Evolutionary conservation across 2,329 filamentous ascomycete species (phyloP), one percentile per base, ranked within the genome.

Genomic region (Verticillium albo-atrum): DNA sequence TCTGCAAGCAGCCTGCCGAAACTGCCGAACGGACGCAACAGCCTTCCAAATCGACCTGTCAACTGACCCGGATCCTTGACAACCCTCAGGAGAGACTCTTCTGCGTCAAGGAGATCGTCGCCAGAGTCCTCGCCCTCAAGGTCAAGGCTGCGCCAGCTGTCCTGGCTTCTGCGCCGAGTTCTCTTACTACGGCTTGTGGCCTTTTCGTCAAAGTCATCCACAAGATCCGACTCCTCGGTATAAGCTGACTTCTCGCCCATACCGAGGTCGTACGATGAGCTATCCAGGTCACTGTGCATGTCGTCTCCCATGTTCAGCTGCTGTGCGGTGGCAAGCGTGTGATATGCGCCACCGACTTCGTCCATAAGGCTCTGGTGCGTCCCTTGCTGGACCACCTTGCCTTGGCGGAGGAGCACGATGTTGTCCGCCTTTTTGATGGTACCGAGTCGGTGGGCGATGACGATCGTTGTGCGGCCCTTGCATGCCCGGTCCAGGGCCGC

Each of bases 371-470:
- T 58, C 5, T 60, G 54, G 42, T 65, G 61, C 4, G 64, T 64
- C 14, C 57, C 70, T 56, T 71, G 66, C 58, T 79, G 78, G 60
- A 82, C 81, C 0, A 80, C 69, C 17, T 75, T 75, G 47, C 56
- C 70, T 26, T 68, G 67, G 56, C 79, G 77, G 61, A 82, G 80
- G 0, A 82, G 70, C n/a, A 80, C 64, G 2, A 74, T 68, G 15
- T 30, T 55, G 53, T 70, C 64, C 28, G 81, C 72, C 35, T 76
- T 68, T 30, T 71, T 67, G 47, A 69, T 63, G 7, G 68, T 69
- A 3, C 65, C 66, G 17, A 69, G 56, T 1, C 67, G 62, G 27
- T 69, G 68, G 9, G 68, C 68, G 20, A 69, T 66, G 1, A 63
- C 64, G 26, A 69, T 64, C 2, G 66, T 68, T 5, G 64, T 68